A percentile compares a stretch with the other conserved stretches of the same genome.
phyloP scores from a whole-genome alignment of 176 grass and related monocot species.

The Dactylis glomerata region DNA sequence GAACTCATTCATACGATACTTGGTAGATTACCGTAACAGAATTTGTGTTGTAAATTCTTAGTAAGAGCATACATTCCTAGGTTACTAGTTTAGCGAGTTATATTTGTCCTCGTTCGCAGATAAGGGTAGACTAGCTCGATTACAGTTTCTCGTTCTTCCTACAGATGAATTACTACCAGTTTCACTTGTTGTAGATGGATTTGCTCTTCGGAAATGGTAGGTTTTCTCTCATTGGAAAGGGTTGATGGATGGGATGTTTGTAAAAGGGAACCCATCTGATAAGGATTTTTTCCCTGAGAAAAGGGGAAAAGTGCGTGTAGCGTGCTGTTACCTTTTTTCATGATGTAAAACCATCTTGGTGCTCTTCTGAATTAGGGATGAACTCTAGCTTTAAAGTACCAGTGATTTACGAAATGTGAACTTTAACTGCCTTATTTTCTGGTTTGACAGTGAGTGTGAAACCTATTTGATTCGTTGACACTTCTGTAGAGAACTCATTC shows the following conservation, averaged over 20 bases:
- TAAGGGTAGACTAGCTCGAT: not conserved
- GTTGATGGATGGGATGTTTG: not conserved
- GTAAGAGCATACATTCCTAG: not conserved
- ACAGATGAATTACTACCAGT: too few species aligned
- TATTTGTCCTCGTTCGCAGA: not conserved
- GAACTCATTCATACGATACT: conserved; percentile 4
- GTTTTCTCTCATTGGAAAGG: not conserved
- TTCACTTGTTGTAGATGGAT: too few species aligned
- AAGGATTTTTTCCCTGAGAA: not conserved
- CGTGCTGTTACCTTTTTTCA: not conserved
- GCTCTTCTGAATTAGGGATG: not conserved
- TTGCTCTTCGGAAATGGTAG: not conserved
- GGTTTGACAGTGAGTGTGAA: not conserved
- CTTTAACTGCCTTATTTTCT: not conserved
- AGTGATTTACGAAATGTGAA: not conserved
- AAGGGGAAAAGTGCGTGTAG: conserved; percentile 6
- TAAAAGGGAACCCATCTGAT: not conserved
- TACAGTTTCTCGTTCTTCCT: too few species aligned
- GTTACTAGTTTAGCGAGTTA: conserved; percentile 7
- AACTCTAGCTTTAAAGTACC: conserved; percentile 2
- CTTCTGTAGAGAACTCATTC: not conserved
- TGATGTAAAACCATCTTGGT: not conserved
- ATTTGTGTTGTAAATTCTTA: not conserved
- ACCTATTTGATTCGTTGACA: not conserved
- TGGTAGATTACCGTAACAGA: not conserved